Evolutionary conservation across 176 grass and related monocot genomes (phyloP).

Genomic region (Bolboschoenus planiculmis): DNA sequence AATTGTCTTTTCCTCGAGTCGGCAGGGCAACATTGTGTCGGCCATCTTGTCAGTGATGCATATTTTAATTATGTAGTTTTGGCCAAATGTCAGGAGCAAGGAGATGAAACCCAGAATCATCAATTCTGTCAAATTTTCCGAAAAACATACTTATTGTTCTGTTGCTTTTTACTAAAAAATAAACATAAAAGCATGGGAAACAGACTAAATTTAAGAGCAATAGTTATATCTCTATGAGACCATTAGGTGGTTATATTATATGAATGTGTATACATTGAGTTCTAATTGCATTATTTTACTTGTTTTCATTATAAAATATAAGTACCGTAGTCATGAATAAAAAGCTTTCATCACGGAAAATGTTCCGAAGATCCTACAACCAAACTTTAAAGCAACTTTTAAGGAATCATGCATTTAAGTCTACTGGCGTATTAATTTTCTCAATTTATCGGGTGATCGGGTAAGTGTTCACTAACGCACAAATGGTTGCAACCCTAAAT

Average conservation of each 20-base stretch:
- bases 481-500: too few species aligned
- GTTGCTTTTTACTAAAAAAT: background rate
- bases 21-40: constrained; percentile 81
- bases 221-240: too few species aligned
- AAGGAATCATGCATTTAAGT: too few species aligned
- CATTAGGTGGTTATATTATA: background rate
- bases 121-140: constrained; percentile 36
- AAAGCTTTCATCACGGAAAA: too few species aligned
- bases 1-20: constrained; percentile 9
- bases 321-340: too few species aligned
- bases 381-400: too few species aligned
- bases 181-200: background rate
- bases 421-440: too few species aligned
- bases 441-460: too few species aligned
- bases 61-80: constrained; percentile 76
- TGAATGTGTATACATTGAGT: background rate
- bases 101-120: constrained; percentile 98
- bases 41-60: constrained; percentile 62
- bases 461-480: too few species aligned
- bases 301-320: too few species aligned
- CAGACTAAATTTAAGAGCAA: too few species aligned
- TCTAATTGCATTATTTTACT: background rate
- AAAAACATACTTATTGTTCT: background rate
- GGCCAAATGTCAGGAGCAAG: constrained; percentile 73
- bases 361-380: too few species aligned